Base-by-base conservation (phyloP, 768 basidiomycete species). In the Nidularia sp. region DNA sequence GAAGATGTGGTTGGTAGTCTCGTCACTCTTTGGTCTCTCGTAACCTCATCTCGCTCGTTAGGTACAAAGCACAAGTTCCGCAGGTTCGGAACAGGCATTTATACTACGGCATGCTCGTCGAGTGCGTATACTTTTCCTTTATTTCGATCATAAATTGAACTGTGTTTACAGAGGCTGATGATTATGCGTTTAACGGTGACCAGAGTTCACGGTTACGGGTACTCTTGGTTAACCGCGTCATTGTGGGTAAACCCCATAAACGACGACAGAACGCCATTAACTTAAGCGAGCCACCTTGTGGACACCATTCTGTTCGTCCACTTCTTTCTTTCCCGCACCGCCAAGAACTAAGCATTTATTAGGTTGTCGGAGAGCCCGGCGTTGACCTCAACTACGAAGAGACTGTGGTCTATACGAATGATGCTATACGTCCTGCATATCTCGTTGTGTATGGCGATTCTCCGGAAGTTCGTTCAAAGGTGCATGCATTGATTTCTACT, bases 71-170 rank as follows among this genome's bases (percentile, higher is more conserved):
- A 85, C 59, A 76, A 78, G 34, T 84, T 84, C 57, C 76, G 77
- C 57, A 82, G 85, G 54, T 87, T 88, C 62, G 85, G 85, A n/a
- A 73, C 71, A 5, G 86, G 85, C 2, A 85, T 88, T 42, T 88
- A 87, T 60, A 82, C 81, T 1, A 83, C 83, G 10, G 60, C 78
- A 2, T 84, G 83, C 60, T 85, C 85, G 10, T 86, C 84, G 5
- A 87, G 85, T 85, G 77, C 22, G 31, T 35, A 45, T 29, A 6
- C 12, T 25, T 10, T 0, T 10, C 45, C 52, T 18, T 44, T 43
- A 53, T 41, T 43, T 51, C 55, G 34, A 53, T 44, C 2, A 18
- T 25, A 6, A 35, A 6, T 42, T 51, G 10, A 18, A 9, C 49
- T 34, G 22, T 22, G 33, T 41, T 6, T 32, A 12, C 54, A 86